phyloP scores from a whole-genome alignment of 106 monocot species.

The Acorus gramineus region DNA sequence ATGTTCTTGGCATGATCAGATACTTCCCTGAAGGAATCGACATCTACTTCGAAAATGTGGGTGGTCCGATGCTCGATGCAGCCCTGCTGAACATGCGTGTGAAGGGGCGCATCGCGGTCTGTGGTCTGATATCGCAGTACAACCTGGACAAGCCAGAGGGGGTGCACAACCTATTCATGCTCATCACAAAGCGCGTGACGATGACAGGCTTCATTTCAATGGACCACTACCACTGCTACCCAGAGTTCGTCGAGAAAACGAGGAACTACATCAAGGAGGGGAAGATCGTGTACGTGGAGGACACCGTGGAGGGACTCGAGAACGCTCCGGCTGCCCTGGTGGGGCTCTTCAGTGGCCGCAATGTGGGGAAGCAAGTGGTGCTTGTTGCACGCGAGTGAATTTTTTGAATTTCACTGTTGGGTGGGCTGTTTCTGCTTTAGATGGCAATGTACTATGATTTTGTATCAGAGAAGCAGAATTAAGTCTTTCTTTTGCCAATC shows the following conservation, averaged over 20 bases:
- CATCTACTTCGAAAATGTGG: constrained; percentile 26
- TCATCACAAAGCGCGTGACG: background rate
- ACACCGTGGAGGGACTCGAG: constrained; percentile 18
- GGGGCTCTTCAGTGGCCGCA: constrained; percentile 21
- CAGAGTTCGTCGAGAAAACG: background rate
- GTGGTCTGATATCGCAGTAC: constrained; percentile 25
- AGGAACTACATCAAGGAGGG: constrained; percentile 12
- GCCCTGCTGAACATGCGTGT: constrained; percentile 15
- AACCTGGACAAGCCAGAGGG: constrained; percentile 18
- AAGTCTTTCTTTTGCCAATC: too few relatives aligned
- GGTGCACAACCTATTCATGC: constrained; percentile 2
- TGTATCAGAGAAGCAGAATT: too few relatives aligned
- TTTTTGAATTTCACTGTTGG: too few relatives aligned
- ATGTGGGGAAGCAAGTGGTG: constrained; percentile 24
- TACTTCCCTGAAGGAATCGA: constrained; percentile 20
- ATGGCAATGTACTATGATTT: too few relatives aligned
- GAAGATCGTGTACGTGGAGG: constrained; percentile 21
- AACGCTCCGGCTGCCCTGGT: constrained; percentile 17
- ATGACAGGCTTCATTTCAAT: constrained; percentile 2
- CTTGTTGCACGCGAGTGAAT: too few relatives aligned
- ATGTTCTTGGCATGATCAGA: background rate
- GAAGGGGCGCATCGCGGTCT: constrained; percentile 12
- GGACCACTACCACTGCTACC: constrained; percentile 4
- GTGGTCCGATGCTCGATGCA: constrained; percentile 21
- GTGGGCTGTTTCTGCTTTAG: too few relatives aligned